Evolutionary conservation across 495 filamentous ascomycete species (phyloP).

Genomic region (Aspergillus asperescens): DNA sequence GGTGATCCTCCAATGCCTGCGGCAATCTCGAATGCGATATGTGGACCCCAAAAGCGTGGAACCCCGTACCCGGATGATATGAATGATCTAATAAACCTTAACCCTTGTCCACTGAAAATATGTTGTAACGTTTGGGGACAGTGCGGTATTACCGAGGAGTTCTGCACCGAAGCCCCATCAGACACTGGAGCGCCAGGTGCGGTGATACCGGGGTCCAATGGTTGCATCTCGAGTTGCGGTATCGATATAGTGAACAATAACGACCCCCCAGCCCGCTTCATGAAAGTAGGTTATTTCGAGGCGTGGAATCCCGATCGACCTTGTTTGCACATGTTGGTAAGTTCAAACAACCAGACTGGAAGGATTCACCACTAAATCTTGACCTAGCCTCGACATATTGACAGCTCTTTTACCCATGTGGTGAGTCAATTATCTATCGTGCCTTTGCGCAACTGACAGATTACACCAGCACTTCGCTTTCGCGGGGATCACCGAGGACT

Average conservation of each 20-base stretch:
- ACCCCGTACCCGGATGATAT: conserved; percentile 18
- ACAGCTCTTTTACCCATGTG: no score
- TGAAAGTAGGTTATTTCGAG: conserved; percentile 17
- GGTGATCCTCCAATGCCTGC: background rate
- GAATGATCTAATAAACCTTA: conserved; percentile 1
- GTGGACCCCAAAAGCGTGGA: conserved; percentile 23
- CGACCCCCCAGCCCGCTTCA: conserved; percentile 4
- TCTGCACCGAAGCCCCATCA: no score
- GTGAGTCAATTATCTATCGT: no score
- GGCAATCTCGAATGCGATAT: background rate
- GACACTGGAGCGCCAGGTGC: conserved; percentile 27
- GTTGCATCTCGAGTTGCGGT: conserved; percentile 47
- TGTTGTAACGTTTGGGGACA: conserved; percentile 40
- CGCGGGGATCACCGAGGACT: conserved; percentile 27
- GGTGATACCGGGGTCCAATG: conserved; percentile 22
- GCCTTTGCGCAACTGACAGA: conserved; percentile 31
- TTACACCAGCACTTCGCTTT: conserved; percentile 37
- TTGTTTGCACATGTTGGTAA: background rate
- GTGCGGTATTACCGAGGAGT: no score
- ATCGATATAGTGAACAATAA: conserved; percentile 28
- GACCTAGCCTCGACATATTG: no score
- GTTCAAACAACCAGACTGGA: no score
- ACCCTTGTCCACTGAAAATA: conserved; percentile 24
- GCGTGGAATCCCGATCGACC: conserved; percentile 14
- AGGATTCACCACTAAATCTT: no score